phyloP scores from a whole-genome alignment of 805 yeast genomes.

The Pichia paraexigua region DNA sequence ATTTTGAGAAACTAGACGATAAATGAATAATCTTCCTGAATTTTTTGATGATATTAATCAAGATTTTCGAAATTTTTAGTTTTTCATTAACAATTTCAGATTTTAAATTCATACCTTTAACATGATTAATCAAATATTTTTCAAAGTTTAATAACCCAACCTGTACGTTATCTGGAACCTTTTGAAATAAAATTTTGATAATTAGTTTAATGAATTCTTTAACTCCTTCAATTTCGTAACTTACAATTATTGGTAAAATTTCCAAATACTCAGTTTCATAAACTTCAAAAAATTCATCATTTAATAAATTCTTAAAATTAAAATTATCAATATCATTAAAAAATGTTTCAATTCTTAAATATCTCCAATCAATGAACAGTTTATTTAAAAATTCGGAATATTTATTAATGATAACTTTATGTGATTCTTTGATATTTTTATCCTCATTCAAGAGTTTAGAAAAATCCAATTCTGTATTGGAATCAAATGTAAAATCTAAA shows the following conservation, averaged over 20 bases:
- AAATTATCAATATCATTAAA: slow-evolving; percentile 44
- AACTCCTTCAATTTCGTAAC: slow-evolving; percentile 62
- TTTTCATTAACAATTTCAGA: slow-evolving; percentile 43
- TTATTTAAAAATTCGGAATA: slow-evolving; percentile 47
- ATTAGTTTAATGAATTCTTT: slow-evolving; percentile 46
- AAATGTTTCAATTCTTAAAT: slow-evolving; percentile 56
- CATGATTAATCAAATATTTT: slow-evolving; percentile 37
- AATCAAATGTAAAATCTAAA: background rate
- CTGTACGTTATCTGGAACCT: slow-evolving; percentile 50
- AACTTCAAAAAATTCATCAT: slow-evolving; percentile 28
- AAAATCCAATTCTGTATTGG: background rate
- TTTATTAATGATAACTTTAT: background rate
- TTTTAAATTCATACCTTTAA: slow-evolving; percentile 41
- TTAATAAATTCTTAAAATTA: slow-evolving; percentile 31
- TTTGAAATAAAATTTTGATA: slow-evolving; percentile 51
- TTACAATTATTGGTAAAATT: slow-evolving; percentile 46
- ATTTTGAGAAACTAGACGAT: slow-evolving; percentile 33
- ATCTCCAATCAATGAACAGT: slow-evolving; percentile 57
- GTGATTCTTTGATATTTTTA: background rate
- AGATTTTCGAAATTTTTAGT: slow-evolving; percentile 36
- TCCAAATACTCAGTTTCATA: background rate
- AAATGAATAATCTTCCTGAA: slow-evolving; percentile 17
- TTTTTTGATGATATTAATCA: slow-evolving; percentile 15
- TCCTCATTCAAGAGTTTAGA: background rate
- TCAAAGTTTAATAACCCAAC: slow-evolving; percentile 48